Percentiles rank a stretch among this genome's conserved stretches.
Evolutionary conservation across 2,329 filamentous ascomycete species (phyloP).

Genomic region (Pestalotiopsis sp.): DNA sequence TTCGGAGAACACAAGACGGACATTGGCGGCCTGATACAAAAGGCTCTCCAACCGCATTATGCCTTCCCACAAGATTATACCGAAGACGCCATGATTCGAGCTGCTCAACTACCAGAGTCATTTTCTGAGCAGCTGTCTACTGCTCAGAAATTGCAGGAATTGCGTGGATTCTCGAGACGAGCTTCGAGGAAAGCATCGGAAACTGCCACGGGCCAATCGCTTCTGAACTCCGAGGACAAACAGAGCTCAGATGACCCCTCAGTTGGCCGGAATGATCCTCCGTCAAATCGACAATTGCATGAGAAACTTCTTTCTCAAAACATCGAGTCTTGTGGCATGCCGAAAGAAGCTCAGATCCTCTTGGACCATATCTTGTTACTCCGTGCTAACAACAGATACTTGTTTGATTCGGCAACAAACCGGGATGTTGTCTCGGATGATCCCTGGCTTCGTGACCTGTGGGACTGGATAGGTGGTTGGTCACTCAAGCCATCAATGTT

Average conservation of each 20-base stretch:
- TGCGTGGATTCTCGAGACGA: conserved; percentile 42
- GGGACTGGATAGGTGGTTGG: conserved; percentile 73
- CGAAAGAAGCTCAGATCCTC: conserved; percentile 53
- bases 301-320: conserved; percentile 55
- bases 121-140: conserved; percentile 46
- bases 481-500: conserved; percentile 19
- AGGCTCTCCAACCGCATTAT: conserved; percentile 39
- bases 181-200: conserved; percentile 19
- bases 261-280: conserved; percentile 37
- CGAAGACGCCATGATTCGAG: conserved; percentile 39
- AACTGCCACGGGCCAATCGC: conserved; percentile 19
- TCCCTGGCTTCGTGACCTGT: conserved; percentile 76
- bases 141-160: conserved; percentile 50
- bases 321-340: conserved; percentile 47
- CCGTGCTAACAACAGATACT: conserved; percentile 63
- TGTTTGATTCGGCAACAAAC: conserved; percentile 69
- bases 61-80: conserved; percentile 36
- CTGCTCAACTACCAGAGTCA: conserved; percentile 39
- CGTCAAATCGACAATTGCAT: conserved; percentile 60
- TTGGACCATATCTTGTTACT: conserved; percentile 62
- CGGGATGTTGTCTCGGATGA: conserved; percentile 70
- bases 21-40: conserved; percentile 44
- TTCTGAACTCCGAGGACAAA: conserved; percentile 24
- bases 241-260: conserved; percentile 39
- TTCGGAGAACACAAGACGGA: conserved; percentile 57